Percentiles rank a stretch among this genome's conserved stretches.
These are phyloP conservation scores for Fraxinus dipetala DNA, from an alignment of 305 asterid genomes.

Conservation along the genomic window DNA sequence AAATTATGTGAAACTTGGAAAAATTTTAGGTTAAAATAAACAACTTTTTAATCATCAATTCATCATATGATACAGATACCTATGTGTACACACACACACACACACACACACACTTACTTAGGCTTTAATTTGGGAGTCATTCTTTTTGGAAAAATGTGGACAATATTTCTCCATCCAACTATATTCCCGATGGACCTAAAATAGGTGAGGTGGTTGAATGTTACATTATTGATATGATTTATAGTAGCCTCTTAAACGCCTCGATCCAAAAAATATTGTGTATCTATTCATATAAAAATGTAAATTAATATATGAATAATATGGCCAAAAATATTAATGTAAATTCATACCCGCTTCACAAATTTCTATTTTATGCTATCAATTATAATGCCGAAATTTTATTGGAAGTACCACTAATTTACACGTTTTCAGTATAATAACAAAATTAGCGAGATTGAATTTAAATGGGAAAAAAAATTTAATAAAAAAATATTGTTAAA, in stretches of 20 bases:
- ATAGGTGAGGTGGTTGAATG: slow-evolving; percentile 36
- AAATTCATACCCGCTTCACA: neutral
- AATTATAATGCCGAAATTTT: neutral
- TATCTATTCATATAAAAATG: neutral
- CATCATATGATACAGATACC: neutral
- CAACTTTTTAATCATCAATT: neutral
- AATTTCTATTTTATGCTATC: neutral
- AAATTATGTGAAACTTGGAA: neutral
- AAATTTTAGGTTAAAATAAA: neutral
- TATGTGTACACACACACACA: neutral
- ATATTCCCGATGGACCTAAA: neutral
- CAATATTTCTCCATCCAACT: slow-evolving; percentile 16
- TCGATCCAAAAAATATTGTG: neutral
- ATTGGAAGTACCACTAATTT: neutral
- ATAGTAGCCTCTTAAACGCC: neutral
- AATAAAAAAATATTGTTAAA: too few species aligned
- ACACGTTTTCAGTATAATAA: neutral
- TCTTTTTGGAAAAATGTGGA: slow-evolving; percentile 1
- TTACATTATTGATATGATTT: slow-evolving; percentile 27
- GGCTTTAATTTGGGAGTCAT: neutral
- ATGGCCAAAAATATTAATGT: neutral
- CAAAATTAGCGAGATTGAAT: neutral
- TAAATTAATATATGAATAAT: neutral
- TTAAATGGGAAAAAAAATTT: neutral
- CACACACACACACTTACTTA: neutral